These are phyloP conservation scores for Aspergillus tubingensis DNA, from an alignment of 2,329 filamentous ascomycete species.

Conservation along the genomic window DNA sequence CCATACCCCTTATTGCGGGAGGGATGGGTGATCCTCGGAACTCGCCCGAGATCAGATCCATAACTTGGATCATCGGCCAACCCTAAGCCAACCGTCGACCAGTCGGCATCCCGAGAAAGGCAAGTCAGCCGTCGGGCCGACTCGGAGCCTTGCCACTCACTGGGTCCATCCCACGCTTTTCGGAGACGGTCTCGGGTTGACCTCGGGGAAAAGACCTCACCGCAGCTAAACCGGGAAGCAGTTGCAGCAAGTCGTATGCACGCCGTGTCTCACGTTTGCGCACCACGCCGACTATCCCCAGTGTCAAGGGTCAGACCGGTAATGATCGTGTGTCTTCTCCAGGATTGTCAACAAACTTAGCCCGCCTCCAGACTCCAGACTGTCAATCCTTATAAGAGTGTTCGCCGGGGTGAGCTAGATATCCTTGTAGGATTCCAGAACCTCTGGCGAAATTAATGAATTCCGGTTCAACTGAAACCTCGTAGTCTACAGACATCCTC, in stretches of 20 bases:
- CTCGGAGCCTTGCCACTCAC: background rate
- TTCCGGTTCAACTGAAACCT: background rate
- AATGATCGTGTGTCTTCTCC: background rate
- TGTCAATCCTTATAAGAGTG: background rate
- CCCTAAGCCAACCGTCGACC: background rate
- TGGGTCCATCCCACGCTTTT: conserved; percentile 2
- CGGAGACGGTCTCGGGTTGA: conserved; percentile 1
- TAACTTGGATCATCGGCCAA: background rate
- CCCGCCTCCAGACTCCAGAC: background rate
- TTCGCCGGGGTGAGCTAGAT: background rate
- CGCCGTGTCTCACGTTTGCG: background rate
- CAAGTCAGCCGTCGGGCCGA: conserved; percentile 4
- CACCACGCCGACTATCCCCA: background rate
- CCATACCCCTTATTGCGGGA: background rate
- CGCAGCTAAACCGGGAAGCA: conserved; percentile 2
- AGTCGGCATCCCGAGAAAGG: conserved; percentile 9
- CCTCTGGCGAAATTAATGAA: background rate
- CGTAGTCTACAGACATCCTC: background rate
- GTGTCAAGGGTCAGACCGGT: background rate
- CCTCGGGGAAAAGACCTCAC: conserved; percentile 9
- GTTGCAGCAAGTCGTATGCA: background rate
- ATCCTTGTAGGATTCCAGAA: background rate
- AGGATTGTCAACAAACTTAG: background rate
- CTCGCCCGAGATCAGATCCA: background rate
- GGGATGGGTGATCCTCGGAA: background rate